Percentiles rank a stretch among this genome's conserved stretches.
phyloP scores from a whole-genome alignment of 2,329 filamentous ascomycete species.

The Ophiocordyceps polyrhachis-furcata region DNA sequence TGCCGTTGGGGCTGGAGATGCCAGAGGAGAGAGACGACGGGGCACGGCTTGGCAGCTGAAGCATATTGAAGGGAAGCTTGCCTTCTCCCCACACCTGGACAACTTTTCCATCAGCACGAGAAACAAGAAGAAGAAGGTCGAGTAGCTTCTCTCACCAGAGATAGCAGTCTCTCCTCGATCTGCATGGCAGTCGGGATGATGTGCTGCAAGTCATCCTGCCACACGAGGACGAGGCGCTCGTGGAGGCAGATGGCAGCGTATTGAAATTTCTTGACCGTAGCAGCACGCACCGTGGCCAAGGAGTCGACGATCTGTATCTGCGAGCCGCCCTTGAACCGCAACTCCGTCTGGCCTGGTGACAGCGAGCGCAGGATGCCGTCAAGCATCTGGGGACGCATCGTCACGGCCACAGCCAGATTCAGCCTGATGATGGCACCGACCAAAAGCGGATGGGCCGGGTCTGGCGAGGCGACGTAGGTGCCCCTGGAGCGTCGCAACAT shows the following conservation, averaged over 20 bases:
- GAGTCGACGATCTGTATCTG: conserved; percentile 26
- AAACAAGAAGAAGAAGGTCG: background rate
- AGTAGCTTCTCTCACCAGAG: conserved; percentile 4
- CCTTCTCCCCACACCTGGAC: conserved; percentile 10
- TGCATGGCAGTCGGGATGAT: conserved; percentile 19
- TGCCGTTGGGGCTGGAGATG: conserved; percentile 4
- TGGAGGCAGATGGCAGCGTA: conserved; percentile 23
- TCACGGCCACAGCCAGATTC: conserved; percentile 26
- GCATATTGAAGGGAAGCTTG: conserved; percentile 4
- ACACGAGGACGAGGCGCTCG: conserved; percentile 22
- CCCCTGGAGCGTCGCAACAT: conserved; percentile 19
- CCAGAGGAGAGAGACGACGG: conserved; percentile 5
- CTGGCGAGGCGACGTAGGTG: conserved; percentile 21
- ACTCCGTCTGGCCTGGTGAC: conserved; percentile 19
- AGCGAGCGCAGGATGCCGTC: conserved; percentile 23
- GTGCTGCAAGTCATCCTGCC: conserved; percentile 21
- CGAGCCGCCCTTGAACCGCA: conserved; percentile 21
- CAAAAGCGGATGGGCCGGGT: conserved; percentile 17
- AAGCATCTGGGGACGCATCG: conserved; percentile 28
- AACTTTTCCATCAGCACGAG: background rate
- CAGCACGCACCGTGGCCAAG: conserved; percentile 16
- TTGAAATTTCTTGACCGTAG: conserved; percentile 21
- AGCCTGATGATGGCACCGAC: conserved; percentile 23
- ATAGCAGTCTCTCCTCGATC: conserved; percentile 15
- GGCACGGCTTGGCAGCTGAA: conserved; percentile 4